These are phyloP conservation scores for Kodamaea jinghongensis DNA, from an alignment of 805 yeast species.

Conservation along the genomic window DNA sequence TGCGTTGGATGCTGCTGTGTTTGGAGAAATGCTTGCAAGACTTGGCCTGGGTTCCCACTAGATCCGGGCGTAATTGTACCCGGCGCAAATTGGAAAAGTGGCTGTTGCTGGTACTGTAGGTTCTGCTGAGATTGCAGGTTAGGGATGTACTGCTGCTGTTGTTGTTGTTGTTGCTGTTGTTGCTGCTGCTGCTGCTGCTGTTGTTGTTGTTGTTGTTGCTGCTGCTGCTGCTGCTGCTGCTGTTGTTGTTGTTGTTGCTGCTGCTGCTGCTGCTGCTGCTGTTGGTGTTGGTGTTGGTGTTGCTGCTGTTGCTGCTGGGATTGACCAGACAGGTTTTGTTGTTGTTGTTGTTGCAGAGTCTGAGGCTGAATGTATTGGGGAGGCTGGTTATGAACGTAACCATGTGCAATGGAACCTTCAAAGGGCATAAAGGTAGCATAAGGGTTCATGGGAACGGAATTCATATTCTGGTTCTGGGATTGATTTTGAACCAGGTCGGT, in stretches of 20 bases:
- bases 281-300: constrained; percentile 4
- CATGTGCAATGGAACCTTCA: constrained; percentile 6
- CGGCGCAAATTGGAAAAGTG: neutral
- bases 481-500: neutral
- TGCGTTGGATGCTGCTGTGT: neutral
- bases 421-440: constrained; percentile 8
- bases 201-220: constrained; percentile 8
- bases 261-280: constrained; percentile 6
- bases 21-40: neutral
- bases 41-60: too few relatives aligned
- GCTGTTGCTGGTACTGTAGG: constrained; percentile 2
- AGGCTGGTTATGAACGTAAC: constrained; percentile 6
- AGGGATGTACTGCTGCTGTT: neutral
- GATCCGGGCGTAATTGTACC: neutral
- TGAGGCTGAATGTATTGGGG: constrained; percentile 12
- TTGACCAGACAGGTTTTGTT: neutral
- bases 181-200: constrained; percentile 8
- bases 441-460: constrained; percentile 5
- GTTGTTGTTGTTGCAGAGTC: constrained; percentile 15
- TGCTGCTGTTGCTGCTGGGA: constrained; percentile 7
- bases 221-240: constrained; percentile 9
- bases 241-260: constrained; percentile 8
- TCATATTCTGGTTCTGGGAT: neutral
- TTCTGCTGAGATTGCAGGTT: neutral
- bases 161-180: constrained; percentile 8